Conservation (phyloP, 805 yeast genomes). For the Teunomyces gatunensis region DNA sequence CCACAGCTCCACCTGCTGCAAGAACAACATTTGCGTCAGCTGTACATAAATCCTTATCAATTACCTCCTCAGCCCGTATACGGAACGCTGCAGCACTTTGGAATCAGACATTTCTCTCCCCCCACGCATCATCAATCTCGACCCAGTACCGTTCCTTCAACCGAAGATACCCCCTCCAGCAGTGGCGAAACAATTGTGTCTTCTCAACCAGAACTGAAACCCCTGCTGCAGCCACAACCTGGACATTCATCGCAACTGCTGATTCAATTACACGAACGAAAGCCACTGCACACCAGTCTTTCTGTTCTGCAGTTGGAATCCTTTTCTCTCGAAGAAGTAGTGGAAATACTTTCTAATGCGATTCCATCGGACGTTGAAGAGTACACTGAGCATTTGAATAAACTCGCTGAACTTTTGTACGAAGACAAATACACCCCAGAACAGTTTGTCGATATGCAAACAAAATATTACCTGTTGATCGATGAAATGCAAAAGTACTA, state of each 20-base stretch:
- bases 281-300: constrained; percentile 4
- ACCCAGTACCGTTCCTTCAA: not conserved
- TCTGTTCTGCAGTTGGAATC: constrained; percentile 4
- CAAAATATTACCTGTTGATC: constrained; percentile 24
- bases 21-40: constrained; percentile 3
- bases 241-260: constrained; percentile 7
- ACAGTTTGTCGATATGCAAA: constrained; percentile 18
- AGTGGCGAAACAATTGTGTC: not conserved
- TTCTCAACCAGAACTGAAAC: constrained; percentile 2
- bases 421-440: constrained; percentile 12
- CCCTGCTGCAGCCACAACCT: constrained; percentile 5
- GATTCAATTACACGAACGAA: constrained; percentile 7
- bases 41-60: not conserved
- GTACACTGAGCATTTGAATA: constrained; percentile 37
- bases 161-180: not conserved
- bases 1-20: constrained; percentile 4
- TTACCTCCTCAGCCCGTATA: constrained; percentile 1
- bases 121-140: not conserved
- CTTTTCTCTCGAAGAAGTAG: constrained; percentile 20
- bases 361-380: constrained; percentile 31
- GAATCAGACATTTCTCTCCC: not conserved
- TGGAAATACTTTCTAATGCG: constrained; percentile 24
- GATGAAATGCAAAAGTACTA: constrained; percentile 21
- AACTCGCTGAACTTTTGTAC: constrained; percentile 25
- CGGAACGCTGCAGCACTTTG: not conserved